Evolutionary conservation across 2,329 filamentous ascomycete genomes (phyloP).

Genomic region (Phyllosticta citrichinensis): DNA sequence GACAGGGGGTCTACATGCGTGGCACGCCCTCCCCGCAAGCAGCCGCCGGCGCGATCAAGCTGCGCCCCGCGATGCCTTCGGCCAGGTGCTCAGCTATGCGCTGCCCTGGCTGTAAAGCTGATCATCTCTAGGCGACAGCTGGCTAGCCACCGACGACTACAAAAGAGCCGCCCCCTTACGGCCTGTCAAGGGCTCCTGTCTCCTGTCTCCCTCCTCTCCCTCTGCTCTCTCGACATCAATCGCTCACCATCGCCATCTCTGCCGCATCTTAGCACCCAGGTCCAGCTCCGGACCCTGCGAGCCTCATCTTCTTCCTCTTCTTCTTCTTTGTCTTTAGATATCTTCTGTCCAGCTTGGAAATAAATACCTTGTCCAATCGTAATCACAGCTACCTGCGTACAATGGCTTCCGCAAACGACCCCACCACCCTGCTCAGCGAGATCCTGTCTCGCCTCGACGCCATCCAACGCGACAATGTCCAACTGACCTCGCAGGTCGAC

Average conservation of each 20-base stretch:
- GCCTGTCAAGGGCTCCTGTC: background rate
- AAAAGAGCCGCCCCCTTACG: constrained; percentile 6
- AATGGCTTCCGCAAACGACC: constrained; percentile 2
- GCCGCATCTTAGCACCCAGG: background rate
- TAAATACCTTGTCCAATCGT: background rate
- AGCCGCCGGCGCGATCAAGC: background rate
- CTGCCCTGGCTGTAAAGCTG: background rate
- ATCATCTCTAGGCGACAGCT: background rate
- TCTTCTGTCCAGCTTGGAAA: background rate
- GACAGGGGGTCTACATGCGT: background rate
- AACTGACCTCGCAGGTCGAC: constrained; percentile 48
- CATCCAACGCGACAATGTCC: constrained; percentile 46
- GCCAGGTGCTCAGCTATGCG: background rate
- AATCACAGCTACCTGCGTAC: background rate
- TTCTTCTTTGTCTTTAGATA: background rate
- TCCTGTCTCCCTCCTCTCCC: background rate
- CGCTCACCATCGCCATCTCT: background rate
- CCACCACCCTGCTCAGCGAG: constrained; percentile 36
- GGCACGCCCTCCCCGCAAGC: background rate
- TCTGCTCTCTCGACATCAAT: background rate
- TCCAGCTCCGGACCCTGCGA: background rate
- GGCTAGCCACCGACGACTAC: constrained; percentile 3
- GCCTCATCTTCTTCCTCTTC: background rate
- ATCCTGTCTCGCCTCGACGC: constrained; percentile 46
- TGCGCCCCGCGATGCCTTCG: background rate